These are phyloP conservation scores for Backusella westeae DNA, from an alignment of 192 early-diverging fungal genomes.

Conservation along the genomic window DNA sequence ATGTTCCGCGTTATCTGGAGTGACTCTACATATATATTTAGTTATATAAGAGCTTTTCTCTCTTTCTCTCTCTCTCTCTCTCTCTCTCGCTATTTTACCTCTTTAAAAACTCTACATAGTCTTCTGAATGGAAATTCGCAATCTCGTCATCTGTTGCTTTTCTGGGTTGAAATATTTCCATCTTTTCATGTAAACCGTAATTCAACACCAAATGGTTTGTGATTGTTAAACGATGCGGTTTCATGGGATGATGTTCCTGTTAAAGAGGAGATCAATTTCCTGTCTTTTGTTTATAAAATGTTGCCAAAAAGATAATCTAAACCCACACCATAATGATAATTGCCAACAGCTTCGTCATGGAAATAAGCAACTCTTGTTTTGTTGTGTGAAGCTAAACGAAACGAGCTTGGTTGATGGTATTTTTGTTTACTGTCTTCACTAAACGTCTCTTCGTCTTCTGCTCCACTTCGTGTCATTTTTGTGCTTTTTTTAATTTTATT, in stretches of 20 bases:
- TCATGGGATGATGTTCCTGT: slow-evolving; percentile 75
- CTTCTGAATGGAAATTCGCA: slow-evolving; percentile 90
- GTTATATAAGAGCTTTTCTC: background rate
- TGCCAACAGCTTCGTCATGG: slow-evolving; percentile 75
- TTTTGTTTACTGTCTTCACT: slow-evolving; percentile 29
- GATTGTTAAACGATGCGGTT: slow-evolving; percentile 91
- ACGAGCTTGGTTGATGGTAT: background rate
- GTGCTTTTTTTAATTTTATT: too few species aligned
- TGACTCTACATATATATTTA: slow-evolving; percentile 44
- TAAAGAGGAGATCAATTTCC: background rate
- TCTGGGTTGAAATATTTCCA: slow-evolving; percentile 85
- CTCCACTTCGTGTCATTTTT: slow-evolving; percentile 27
- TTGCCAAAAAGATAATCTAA: background rate
- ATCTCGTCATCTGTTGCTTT: slow-evolving; percentile 88
- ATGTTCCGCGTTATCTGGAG: slow-evolving; percentile 65
- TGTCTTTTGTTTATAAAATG: background rate
- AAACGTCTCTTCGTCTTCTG: slow-evolving; percentile 24
- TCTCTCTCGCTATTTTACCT: slow-evolving; percentile 37
- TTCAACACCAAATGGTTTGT: slow-evolving; percentile 93
- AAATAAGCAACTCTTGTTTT: slow-evolving; percentile 71
- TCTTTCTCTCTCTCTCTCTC: too few species aligned
- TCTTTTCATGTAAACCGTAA: slow-evolving; percentile 88
- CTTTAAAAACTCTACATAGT: slow-evolving; percentile 95
- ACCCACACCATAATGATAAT: slow-evolving; percentile 74
- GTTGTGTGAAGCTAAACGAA: slow-evolving; percentile 49